phyloP scores from a whole-genome alignment of 2,329 filamentous ascomycete genomes.

The Pseudogymnoascus sp. region DNA sequence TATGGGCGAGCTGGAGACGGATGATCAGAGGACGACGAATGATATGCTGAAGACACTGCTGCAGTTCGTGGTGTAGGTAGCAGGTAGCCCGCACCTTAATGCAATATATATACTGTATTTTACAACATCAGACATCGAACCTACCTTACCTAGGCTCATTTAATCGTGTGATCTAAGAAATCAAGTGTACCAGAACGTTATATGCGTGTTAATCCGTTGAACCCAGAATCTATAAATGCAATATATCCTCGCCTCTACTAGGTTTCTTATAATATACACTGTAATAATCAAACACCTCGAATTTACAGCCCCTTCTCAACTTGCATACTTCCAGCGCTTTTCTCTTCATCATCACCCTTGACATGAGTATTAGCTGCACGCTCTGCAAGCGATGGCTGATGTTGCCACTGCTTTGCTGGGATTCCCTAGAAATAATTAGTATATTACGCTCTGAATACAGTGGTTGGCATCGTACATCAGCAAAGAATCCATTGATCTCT shows the following conservation, averaged over 20 bases:
- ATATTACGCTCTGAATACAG: neutral
- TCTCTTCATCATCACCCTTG: neutral
- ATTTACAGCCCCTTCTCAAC: neutral
- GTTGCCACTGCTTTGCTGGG: neutral
- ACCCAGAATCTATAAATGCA: neutral
- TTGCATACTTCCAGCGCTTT: neutral
- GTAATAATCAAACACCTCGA: neutral
- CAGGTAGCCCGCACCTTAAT: neutral
- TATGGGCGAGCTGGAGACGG: slow-evolving; percentile 47
- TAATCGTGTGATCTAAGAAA: neutral
- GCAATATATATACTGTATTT: neutral
- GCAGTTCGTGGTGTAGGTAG: slow-evolving; percentile 36
- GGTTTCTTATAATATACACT: neutral
- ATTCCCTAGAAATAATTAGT: neutral
- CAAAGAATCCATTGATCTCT: slow-evolving; percentile 36
- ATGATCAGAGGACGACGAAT: slow-evolving; percentile 47
- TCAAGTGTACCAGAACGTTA: neutral
- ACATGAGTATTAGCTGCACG: too few species aligned
- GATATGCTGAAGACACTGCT: slow-evolving; percentile 62
- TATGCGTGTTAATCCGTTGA: neutral
- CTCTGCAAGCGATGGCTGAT: neutral
- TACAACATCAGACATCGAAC: neutral
- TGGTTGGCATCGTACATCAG: slow-evolving; percentile 20
- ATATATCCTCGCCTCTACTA: neutral
- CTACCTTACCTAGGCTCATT: neutral